phyloP scores from a whole-genome alignment of 1,284 basidiomycete genomes.

The Ustilago trichophora region DNA sequence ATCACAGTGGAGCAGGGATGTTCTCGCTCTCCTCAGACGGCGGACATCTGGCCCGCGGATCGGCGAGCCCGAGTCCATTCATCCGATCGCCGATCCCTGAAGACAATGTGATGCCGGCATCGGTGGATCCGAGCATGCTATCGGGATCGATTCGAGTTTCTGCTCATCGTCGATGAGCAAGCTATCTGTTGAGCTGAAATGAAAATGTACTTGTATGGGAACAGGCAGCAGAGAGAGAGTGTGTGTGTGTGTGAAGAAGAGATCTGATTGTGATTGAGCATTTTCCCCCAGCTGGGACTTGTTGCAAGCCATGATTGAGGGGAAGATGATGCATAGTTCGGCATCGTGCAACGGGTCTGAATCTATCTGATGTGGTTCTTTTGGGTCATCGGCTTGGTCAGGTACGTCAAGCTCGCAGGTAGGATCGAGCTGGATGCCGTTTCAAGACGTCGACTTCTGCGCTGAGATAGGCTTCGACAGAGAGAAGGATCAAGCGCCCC shows the following conservation, averaged over 20 bases:
- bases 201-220: slow-evolving; percentile 29
- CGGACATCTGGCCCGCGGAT: slow-evolving; percentile 35
- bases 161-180: slow-evolving; percentile 15
- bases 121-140: slow-evolving; percentile 50
- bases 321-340: slow-evolving; percentile 10
- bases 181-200: not conserved
- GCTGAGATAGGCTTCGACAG: no score
- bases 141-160: slow-evolving; percentile 22
- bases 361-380: not conserved
- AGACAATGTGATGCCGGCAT: slow-evolving; percentile 44
- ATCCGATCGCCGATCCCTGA: slow-evolving; percentile 43
- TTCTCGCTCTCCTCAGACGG: slow-evolving; percentile 24
- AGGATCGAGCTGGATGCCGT: no score
- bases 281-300: no score
- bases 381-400: not conserved
- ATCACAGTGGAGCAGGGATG: slow-evolving; percentile 4
- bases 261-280: no score
- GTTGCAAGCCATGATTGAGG: no score
- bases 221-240: not conserved
- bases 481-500: no score
- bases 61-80: slow-evolving; percentile 45
- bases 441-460: no score
- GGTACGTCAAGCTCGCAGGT: not conserved
- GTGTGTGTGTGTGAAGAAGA: not conserved
- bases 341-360: slow-evolving; percentile 3